Conservation (phyloP, 1,139 yeast genomes). For the Candida dubliniensis region DNA sequence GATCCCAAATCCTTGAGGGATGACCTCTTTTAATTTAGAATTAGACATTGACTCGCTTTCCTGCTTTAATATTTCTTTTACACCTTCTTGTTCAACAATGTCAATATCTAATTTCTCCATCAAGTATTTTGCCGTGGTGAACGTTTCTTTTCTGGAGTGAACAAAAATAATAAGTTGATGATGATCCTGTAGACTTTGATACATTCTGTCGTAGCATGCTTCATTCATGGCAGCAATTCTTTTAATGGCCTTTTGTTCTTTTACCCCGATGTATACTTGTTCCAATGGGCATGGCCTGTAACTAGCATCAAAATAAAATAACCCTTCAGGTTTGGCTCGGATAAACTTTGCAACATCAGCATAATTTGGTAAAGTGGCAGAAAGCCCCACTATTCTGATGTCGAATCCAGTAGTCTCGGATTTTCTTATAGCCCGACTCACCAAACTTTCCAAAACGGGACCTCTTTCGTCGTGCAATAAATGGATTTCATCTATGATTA, state of each 20-base stretch:
- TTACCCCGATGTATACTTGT: slow-evolving; percentile 85
- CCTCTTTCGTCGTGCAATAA: slow-evolving; percentile 93
- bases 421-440: slow-evolving; percentile 66
- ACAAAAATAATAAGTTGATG: slow-evolving; percentile 88
- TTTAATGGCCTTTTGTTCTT: slow-evolving; percentile 81
- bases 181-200: slow-evolving; percentile 56
- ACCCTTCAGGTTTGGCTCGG: slow-evolving; percentile 61
- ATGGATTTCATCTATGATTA: slow-evolving; percentile 94
- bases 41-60: slow-evolving; percentile 62
- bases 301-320: slow-evolving; percentile 78
- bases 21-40: slow-evolving; percentile 55
- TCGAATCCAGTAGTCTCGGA: slow-evolving; percentile 35
- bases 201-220: slow-evolving; percentile 81
- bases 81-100: slow-evolving; percentile 56
- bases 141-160: slow-evolving; percentile 91
- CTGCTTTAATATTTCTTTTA: slow-evolving; percentile 58
- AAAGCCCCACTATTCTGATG: slow-evolving; percentile 77
- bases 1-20: slow-evolving; percentile 78
- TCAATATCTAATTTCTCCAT: slow-evolving; percentile 58
- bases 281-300: slow-evolving; percentile 92
- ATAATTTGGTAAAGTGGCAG: slow-evolving; percentile 94
- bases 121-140: slow-evolving; percentile 76
- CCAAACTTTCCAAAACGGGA: slow-evolving; percentile 87
- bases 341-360: slow-evolving; percentile 83
- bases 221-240: slow-evolving; percentile 83